A percentile compares a stretch with the other conserved stretches of the same genome.
Conservation (phyloP, 495 filamentous ascomycete genomes). For the Neurospora sp. region DNA sequence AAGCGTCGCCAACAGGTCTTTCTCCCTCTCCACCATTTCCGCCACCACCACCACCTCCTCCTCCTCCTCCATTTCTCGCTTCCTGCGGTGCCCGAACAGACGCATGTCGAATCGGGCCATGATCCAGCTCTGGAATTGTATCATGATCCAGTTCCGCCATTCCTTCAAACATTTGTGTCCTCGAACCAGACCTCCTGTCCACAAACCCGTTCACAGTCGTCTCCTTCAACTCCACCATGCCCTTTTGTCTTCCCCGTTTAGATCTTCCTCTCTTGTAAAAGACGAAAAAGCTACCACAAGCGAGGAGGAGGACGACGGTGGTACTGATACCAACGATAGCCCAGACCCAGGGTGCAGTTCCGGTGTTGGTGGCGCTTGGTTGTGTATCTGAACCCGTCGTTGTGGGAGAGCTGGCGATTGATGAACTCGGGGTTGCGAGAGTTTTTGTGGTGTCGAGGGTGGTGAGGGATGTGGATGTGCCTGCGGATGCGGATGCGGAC, state of each 20-base stretch:
- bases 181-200: neutral
- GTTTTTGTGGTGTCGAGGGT: neutral
- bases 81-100: neutral
- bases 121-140: neutral
- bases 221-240: neutral
- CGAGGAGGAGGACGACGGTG: neutral
- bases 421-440: neutral
- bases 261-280: neutral
- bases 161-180: neutral
- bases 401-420: neutral
- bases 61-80: too few relatives aligned
- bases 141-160: neutral
- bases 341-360: neutral
- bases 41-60: too few relatives aligned
- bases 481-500: too few relatives aligned
- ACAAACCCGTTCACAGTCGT: neutral
- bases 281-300: neutral
- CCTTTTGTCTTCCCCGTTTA: neutral
- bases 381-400: neutral
- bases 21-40: neutral
- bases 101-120: neutral
- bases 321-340: neutral
- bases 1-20: neutral
- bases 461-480: too few relatives aligned
- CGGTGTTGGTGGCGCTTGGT: neutral